Conservation (phyloP, 345 rosid genomes). For the Microthlaspi erraticum region DNA sequence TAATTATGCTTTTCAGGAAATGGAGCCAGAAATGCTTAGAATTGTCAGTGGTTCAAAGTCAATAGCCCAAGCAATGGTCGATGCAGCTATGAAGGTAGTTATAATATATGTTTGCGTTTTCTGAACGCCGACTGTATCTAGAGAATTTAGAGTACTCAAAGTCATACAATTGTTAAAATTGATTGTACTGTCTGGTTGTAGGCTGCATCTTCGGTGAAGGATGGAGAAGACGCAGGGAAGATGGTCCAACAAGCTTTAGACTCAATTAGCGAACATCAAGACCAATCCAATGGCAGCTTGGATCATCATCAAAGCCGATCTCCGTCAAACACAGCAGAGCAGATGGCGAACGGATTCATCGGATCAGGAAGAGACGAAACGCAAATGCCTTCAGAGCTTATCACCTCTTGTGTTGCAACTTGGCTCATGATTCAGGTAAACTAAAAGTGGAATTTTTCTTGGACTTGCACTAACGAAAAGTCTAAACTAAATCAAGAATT, state of each 20-base stretch:
- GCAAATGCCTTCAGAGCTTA: slow-evolving; percentile 71
- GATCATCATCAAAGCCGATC: slow-evolving; percentile 23
- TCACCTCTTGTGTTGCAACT: slow-evolving; percentile 80
- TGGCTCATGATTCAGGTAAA: slow-evolving; percentile 88
- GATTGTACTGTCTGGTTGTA: slow-evolving; percentile 43
- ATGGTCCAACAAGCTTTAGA: slow-evolving; percentile 66
- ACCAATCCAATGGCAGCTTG: slow-evolving; percentile 37
- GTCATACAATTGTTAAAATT: not conserved
- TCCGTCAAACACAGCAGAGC: slow-evolving; percentile 43
- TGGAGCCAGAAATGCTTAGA: slow-evolving; percentile 64
- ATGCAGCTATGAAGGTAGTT: slow-evolving; percentile 84
- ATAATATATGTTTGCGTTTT: not conserved
- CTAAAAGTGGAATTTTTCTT: not conserved
- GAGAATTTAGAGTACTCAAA: not conserved
- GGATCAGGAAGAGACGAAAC: slow-evolving; percentile 44
- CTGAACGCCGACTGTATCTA: not conserved
- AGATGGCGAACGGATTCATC: slow-evolving; percentile 31
- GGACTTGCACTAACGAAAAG: slow-evolving; percentile 14
- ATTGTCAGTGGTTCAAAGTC: slow-evolving; percentile 68
- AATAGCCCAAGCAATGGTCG: slow-evolving; percentile 79
- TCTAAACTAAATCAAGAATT: not conserved
- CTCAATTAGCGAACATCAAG: slow-evolving; percentile 49
- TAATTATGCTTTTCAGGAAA: slow-evolving; percentile 55
- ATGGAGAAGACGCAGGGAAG: slow-evolving; percentile 64
- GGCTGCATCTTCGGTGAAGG: slow-evolving; percentile 68